phyloP scores from a whole-genome alignment of 129 eudicot species.

The Ambrosia trifida region DNA sequence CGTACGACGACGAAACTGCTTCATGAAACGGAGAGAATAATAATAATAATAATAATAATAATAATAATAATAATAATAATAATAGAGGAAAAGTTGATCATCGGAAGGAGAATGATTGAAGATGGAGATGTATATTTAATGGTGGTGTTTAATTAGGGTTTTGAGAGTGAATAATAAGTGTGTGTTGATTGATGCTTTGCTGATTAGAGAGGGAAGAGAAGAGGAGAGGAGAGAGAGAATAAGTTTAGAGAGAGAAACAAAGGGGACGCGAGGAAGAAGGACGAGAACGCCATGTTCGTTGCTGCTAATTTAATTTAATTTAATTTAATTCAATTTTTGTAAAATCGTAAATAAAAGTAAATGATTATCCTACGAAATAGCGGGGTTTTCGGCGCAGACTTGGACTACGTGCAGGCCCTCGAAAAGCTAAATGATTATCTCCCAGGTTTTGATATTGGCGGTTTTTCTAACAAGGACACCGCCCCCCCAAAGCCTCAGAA shows the following conservation, averaged over 20 bases:
- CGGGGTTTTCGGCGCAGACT: no score
- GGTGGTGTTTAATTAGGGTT: slow-evolving; percentile 48
- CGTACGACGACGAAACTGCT: slow-evolving; percentile 58
- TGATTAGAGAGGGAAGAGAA: slow-evolving; percentile 24
- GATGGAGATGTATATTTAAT: slow-evolving; percentile 13
- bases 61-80: no score
- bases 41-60: no score
- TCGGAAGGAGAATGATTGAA: neutral
- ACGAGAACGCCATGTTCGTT: slow-evolving; percentile 50
- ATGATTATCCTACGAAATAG: no score
- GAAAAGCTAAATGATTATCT: no score
- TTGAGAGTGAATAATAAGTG: slow-evolving; percentile 8
- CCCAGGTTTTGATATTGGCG: no score
- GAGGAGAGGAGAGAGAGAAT: slow-evolving; percentile 6
- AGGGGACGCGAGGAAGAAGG: slow-evolving; percentile 43
- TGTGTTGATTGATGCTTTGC: slow-evolving; percentile 22
- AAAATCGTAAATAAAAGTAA: no score
- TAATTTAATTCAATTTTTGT: no score
- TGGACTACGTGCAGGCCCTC: no score
- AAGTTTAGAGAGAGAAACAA: slow-evolving; percentile 31
- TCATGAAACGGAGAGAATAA: slow-evolving; percentile 46
- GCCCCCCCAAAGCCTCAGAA: no score
- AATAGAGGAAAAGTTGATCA: slow-evolving; percentile 1
- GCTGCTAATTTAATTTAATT: neutral
- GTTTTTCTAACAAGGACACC: no score